These are phyloP conservation scores for Soucietia sequanensis DNA, from an alignment of 805 yeast species.

Conservation along the genomic window DNA sequence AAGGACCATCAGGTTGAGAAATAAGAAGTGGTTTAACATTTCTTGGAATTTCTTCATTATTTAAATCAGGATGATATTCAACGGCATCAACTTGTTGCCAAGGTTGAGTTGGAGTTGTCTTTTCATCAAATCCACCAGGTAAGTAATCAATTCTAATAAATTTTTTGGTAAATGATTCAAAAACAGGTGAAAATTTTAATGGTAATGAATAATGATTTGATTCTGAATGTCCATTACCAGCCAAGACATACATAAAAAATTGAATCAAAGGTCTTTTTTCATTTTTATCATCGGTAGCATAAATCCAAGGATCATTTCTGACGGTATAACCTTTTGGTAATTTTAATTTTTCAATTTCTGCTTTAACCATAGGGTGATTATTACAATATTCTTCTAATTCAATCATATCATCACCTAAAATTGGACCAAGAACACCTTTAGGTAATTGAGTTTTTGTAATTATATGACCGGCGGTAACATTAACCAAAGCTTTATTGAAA, in stretches of 20 bases:
- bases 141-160: conserved; percentile 71
- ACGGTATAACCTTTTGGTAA: conserved; percentile 57
- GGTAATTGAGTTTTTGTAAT: conserved; percentile 56
- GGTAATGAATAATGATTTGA: conserved; percentile 78
- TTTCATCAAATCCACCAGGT: conserved; percentile 70
- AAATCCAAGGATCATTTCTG: conserved; percentile 81
- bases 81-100: conserved; percentile 60
- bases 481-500: conserved; percentile 71
- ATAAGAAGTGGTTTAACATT: conserved; percentile 69
- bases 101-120: conserved; percentile 54
- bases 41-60: conserved; percentile 49
- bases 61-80: conserved; percentile 73
- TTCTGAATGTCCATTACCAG: conserved; percentile 61
- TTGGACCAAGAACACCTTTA: conserved; percentile 67
- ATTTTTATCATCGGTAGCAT: conserved; percentile 69
- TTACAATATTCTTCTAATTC: conserved; percentile 52
- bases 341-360: conserved; percentile 65
- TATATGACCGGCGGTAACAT: conserved; percentile 60
- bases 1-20: conserved; percentile 77
- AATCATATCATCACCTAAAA: conserved; percentile 61
- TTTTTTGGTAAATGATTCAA: conserved; percentile 57
- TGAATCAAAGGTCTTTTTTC: conserved; percentile 65
- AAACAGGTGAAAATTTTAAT: conserved; percentile 70
- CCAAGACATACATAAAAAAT: conserved; percentile 71
- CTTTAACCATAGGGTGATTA: conserved; percentile 56